phyloP scores from a whole-genome alignment of 2,329 filamentous ascomycete genomes.

The Xylariaceae sp. region DNA sequence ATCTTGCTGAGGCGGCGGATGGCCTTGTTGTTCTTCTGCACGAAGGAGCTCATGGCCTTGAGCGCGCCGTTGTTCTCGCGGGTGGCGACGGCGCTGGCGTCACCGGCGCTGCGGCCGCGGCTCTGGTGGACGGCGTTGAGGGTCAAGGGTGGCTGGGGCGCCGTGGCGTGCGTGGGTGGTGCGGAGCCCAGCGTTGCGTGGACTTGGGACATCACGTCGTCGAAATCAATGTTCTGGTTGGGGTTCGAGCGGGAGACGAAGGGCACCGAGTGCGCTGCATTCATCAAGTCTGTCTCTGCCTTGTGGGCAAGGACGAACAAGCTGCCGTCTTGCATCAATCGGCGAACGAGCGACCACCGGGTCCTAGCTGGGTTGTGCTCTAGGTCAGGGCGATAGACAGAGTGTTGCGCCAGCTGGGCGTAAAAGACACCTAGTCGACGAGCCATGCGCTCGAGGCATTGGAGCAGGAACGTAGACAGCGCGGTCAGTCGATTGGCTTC shows the following conservation, averaged over 20 bases:
- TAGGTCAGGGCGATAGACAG: too few relatives aligned
- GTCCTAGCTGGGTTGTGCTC: too few relatives aligned
- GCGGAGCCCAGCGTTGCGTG: conserved; percentile 29
- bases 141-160: conserved; percentile 21
- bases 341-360: too few relatives aligned
- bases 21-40: conserved; percentile 37
- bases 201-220: too few relatives aligned
- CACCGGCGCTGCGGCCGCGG: conserved; percentile 28
- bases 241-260: too few relatives aligned
- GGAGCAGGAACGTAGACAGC: conserved; percentile 43
- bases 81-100: conserved; percentile 35
- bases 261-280: too few relatives aligned
- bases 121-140: conserved; percentile 40
- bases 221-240: too few relatives aligned
- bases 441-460: conserved; percentile 49
- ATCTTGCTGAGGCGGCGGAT: conserved; percentile 39
- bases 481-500: conserved; percentile 35
- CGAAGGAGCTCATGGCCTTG: conserved; percentile 40
- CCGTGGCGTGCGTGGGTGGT: conserved; percentile 15
- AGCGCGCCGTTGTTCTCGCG: conserved; percentile 39
- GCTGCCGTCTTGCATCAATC: too few relatives aligned
- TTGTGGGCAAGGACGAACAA: too few relatives aligned
- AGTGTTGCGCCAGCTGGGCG: conserved; percentile 42
- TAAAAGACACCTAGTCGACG: conserved; percentile 49
- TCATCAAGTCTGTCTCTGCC: too few relatives aligned